These are phyloP conservation scores for Leptographium flavum DNA, from an alignment of 2,329 filamentous ascomycete species.

Conservation along the genomic window DNA sequence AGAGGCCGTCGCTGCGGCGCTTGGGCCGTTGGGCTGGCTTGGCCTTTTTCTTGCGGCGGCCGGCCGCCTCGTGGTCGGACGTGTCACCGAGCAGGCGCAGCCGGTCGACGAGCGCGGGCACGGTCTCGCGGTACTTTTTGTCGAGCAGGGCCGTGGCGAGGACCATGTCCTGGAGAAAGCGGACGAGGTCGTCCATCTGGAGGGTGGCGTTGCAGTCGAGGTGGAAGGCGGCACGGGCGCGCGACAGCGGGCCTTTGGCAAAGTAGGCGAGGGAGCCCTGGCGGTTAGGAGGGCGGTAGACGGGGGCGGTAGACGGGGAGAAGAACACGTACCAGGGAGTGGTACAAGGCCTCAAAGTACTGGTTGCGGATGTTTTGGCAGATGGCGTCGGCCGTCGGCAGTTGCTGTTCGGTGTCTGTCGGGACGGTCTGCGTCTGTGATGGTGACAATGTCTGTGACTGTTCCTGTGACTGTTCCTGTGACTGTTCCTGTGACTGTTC, in stretches of 20 bases:
- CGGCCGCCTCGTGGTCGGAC: constrained; percentile 32
- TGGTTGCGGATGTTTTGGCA: constrained; percentile 44
- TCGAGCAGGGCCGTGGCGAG: constrained; percentile 54
- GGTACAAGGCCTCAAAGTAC: constrained; percentile 46
- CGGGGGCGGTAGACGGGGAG: constrained; percentile 5
- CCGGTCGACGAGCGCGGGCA: constrained; percentile 46
- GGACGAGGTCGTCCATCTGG: constrained; percentile 47
- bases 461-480: not conserved
- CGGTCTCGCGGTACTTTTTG: constrained; percentile 63
- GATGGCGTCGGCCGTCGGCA: constrained; percentile 34
- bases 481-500: not conserved
- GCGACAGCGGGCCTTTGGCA: constrained; percentile 65
- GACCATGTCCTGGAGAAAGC: constrained; percentile 56
- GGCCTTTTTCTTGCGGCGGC: constrained; percentile 26
- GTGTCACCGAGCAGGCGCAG: constrained; percentile 42
- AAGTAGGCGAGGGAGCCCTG: constrained; percentile 71
- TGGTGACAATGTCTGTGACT: not conserved
- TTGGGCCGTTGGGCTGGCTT: constrained; percentile 44
- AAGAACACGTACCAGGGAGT: constrained; percentile 38
- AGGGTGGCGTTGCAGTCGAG: constrained; percentile 45
- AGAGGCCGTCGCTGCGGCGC: constrained; percentile 53
- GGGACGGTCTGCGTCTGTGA: not conserved
- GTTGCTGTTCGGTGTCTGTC: not conserved
- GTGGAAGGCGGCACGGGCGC: constrained; percentile 57
- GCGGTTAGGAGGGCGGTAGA: not conserved